Conservation (phyloP, 176 grass and related monocot species). For the Saccharum spontaneum region DNA sequence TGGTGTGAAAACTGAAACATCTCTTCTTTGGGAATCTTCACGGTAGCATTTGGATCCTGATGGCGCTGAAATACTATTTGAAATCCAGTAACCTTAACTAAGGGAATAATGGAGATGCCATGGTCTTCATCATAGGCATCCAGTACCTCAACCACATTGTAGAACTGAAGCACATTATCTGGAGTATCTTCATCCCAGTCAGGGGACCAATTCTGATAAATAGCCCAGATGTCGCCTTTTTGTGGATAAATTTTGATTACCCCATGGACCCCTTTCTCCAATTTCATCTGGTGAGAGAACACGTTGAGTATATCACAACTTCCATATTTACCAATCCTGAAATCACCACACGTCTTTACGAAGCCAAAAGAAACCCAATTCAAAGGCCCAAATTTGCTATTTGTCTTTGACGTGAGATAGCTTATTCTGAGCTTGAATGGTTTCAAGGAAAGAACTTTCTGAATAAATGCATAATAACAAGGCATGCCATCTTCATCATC, state of each 20-base stretch:
- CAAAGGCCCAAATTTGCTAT: conserved; percentile 57
- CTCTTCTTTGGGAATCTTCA: conserved; percentile 55
- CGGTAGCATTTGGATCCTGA: conserved; percentile 21
- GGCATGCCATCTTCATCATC: conserved; percentile 75
- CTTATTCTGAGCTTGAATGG: conserved; percentile 58
- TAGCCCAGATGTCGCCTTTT: conserved; percentile 60
- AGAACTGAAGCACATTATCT: conserved; percentile 51
- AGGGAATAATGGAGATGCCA: conserved; percentile 55
- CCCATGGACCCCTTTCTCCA: conserved; percentile 58
- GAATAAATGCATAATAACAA: conserved; percentile 65
- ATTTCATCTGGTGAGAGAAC: conserved; percentile 65
- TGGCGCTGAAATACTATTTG: conserved; percentile 51
- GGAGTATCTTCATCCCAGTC: conserved; percentile 59
- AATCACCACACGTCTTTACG: conserved; percentile 68
- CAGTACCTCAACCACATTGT: conserved; percentile 58
- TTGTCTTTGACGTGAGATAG: conserved; percentile 55
- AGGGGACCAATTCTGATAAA: conserved; percentile 63
- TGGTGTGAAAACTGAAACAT: conserved; percentile 74
- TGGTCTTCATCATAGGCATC: conserved; percentile 50
- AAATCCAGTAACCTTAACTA: conserved; percentile 55
- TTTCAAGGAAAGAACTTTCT: conserved; percentile 55
- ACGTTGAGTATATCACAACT: conserved; percentile 53
- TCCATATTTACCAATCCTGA: conserved; percentile 51
- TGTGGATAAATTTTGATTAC: conserved; percentile 60
- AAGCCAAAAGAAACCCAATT: conserved; percentile 63